Evolutionary conservation across 257 asterid genomes (phyloP).

Genomic region (Cinchona pubescens): DNA sequence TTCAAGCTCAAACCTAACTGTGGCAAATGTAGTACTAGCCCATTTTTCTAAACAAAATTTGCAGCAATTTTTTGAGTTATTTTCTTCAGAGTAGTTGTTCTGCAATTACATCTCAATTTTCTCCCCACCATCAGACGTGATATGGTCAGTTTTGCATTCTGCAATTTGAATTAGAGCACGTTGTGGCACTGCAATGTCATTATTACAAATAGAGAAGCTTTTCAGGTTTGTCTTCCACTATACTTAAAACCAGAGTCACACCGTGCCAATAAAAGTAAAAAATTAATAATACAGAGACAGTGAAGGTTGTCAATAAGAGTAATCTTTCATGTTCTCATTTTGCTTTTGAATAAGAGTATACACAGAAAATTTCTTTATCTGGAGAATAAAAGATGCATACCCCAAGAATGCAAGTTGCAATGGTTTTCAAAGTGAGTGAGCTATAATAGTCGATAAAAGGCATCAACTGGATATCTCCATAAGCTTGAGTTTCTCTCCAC

Average conservation of each 20-base stretch:
- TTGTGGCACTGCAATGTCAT: not conserved
- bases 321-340: too few species aligned
- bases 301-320: too few species aligned
- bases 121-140: not conserved
- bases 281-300: too few species aligned
- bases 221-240: too few species aligned
- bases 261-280: too few species aligned
- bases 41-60: not conserved
- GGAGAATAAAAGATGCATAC: conserved; percentile 35
- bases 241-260: too few species aligned
- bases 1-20: not conserved
- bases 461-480: conserved; percentile 87
- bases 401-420: conserved; percentile 83
- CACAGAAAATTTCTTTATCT: not conserved
- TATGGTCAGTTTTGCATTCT: not conserved
- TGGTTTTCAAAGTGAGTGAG: conserved; percentile 79
- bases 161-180: too few species aligned
- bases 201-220: not conserved
- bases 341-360: not conserved
- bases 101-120: too few species aligned
- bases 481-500: conserved; percentile 82
- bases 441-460: conserved; percentile 92
- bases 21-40: not conserved
- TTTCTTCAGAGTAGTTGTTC: too few species aligned
- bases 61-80: not conserved